Evolutionary conservation across 2,329 filamentous ascomycete species (phyloP).

Genomic region (Thelonectria olida): DNA sequence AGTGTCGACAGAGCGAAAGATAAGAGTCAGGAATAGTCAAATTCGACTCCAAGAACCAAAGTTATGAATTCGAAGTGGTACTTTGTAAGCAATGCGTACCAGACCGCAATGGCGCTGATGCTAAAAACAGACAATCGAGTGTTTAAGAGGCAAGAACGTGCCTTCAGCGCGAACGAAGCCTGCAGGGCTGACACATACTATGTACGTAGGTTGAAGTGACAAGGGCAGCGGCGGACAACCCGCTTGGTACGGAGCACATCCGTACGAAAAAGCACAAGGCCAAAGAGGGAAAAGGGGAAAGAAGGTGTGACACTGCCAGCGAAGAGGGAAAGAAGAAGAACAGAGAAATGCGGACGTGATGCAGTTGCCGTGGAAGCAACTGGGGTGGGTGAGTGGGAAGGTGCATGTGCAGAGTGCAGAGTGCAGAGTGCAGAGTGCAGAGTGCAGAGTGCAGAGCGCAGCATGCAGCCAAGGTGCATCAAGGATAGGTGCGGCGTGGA

Average conservation of each 20-base stretch:
- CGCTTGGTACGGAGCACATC: too few species aligned
- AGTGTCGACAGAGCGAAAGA: too few species aligned
- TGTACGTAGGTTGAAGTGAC: too few species aligned
- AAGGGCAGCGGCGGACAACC: neutral
- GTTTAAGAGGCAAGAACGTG: too few species aligned
- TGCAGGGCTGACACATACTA: constrained; percentile 2
- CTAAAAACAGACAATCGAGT: too few species aligned
- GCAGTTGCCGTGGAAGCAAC: constrained; percentile 14
- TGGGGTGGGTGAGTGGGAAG: constrained; percentile 8
- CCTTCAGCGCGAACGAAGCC: too few species aligned
- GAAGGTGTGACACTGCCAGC: constrained; percentile 15
- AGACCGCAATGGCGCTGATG: too few species aligned
- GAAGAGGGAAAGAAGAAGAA: constrained; percentile 14
- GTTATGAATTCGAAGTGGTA: too few species aligned
- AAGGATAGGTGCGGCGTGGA: constrained; percentile 15
- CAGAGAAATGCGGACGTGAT: constrained; percentile 16
- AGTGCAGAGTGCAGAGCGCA: constrained; percentile 5
- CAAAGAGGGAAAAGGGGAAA: neutral
- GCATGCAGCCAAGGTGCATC: constrained; percentile 9
- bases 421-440: neutral
- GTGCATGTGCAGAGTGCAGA: constrained; percentile 4
- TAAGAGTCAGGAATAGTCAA: too few species aligned
- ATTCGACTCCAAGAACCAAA: too few species aligned
- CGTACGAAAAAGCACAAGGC: neutral
- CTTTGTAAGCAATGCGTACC: too few species aligned